Evolutionary conservation across 1,284 basidiomycete genomes (phyloP).

Genomic region (Peniophora sp.): DNA sequence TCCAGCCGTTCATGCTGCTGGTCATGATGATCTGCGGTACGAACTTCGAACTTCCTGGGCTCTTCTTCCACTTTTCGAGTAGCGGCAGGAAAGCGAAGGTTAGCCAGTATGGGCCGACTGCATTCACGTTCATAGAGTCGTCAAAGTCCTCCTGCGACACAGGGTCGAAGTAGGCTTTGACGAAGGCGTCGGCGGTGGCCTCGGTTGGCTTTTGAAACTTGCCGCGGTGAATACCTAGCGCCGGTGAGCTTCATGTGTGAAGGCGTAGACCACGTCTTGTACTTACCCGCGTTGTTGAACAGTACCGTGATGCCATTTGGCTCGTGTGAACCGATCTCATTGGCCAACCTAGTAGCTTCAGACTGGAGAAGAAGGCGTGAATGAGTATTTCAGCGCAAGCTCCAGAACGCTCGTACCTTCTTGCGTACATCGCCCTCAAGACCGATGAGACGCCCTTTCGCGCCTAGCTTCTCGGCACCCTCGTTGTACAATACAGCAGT

Average conservation of each 20-base stretch:
- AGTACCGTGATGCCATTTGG: conserved; percentile 33
- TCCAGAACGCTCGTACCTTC: conserved; percentile 25
- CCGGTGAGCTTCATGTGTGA: too few relatives aligned
- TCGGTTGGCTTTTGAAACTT: conserved; percentile 27
- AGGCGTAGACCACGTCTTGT: too few relatives aligned
- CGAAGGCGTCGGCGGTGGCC: conserved; percentile 29
- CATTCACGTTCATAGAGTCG: conserved; percentile 31
- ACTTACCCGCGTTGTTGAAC: conserved; percentile 28
- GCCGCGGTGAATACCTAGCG: conserved; percentile 7
- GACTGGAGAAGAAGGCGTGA: conserved; percentile 18
- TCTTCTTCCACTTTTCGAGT: conserved; percentile 39
- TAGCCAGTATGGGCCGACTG: conserved; percentile 41
- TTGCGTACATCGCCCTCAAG: conserved; percentile 36
- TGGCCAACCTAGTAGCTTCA: conserved; percentile 37
- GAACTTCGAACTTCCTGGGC: conserved; percentile 19
- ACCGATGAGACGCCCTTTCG: conserved; percentile 31
- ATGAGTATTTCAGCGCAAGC: too few relatives aligned
- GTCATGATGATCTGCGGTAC: conserved; percentile 45
- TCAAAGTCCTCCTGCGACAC: conserved; percentile 32
- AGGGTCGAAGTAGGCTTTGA: conserved; percentile 31
- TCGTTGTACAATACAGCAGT: conserved; percentile 31
- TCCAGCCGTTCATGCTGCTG: conserved; percentile 47
- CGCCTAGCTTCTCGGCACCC: conserved; percentile 22
- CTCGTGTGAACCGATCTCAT: conserved; percentile 30
- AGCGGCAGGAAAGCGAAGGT: conserved; percentile 44